A percentile compares a stretch with the other conserved stretches of the same genome.
Evolutionary conservation across 1,139 yeast genomes (phyloP).

Genomic region (Candida sp.): DNA sequence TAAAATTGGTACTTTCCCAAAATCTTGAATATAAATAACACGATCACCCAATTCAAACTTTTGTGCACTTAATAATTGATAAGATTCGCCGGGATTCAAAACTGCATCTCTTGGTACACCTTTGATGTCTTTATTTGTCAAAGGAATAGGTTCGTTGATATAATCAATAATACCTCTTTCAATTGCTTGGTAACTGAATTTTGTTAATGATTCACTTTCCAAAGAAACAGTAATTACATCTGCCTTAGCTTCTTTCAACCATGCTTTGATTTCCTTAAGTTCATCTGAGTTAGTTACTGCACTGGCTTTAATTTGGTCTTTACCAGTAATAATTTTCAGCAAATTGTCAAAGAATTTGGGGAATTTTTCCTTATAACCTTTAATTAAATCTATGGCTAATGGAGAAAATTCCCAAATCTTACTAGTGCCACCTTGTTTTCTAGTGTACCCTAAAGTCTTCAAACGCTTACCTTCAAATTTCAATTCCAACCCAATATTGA

Average conservation of each 20-base stretch:
- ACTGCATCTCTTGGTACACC: conserved; percentile 88
- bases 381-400: conserved; percentile 65
- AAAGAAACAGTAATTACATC: conserved; percentile 64
- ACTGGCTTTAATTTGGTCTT: conserved; percentile 11
- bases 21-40: conserved; percentile 78
- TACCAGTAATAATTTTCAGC: conserved; percentile 8
- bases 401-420: conserved; percentile 85
- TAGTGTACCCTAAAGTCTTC: conserved; percentile 87
- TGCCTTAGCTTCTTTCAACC: conserved; percentile 57
- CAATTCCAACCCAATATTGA: conserved; percentile 82
- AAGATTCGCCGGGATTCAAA: conserved; percentile 71
- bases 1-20: conserved; percentile 87
- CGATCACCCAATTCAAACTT: conserved; percentile 85
- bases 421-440: conserved; percentile 40
- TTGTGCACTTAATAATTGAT: conserved; percentile 71
- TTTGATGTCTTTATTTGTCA: conserved; percentile 55
- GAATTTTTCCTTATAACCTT: conserved; percentile 58
- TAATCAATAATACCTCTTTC: conserved; percentile 60
- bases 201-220: conserved; percentile 77
- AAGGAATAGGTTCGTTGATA: conserved; percentile 36
- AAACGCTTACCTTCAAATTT: conserved; percentile 77
- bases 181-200: conserved; percentile 60
- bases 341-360: conserved; percentile 56
- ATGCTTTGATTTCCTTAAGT: conserved; percentile 43
- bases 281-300: conserved; percentile 26